Conservation (phyloP, 2,329 filamentous ascomycete genomes). For the Calonectria fujianensis region DNA sequence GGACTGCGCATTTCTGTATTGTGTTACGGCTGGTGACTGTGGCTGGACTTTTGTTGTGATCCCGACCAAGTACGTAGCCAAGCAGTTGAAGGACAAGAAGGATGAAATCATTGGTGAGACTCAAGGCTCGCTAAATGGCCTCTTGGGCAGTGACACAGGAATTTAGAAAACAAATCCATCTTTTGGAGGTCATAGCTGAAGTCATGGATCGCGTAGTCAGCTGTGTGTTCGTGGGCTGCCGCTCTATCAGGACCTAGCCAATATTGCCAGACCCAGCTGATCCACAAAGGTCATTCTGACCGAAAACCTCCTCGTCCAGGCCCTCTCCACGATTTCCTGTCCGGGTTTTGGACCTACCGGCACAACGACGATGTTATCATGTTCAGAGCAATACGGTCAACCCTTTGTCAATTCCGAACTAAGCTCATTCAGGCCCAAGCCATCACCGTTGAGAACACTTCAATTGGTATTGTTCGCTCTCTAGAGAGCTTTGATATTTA, state of each 20-base stretch:
- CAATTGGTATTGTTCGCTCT: not conserved
- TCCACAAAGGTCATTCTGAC: conserved; percentile 20
- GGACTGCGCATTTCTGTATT: conserved; percentile 6
- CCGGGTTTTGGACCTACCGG: conserved; percentile 3
- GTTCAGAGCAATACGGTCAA: not conserved
- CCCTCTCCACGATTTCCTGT: not conserved
- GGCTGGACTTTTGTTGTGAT: conserved; percentile 19
- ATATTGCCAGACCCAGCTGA: conserved; percentile 2
- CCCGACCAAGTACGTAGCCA: not conserved
- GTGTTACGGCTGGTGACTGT: not conserved
- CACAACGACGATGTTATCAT: conserved; percentile 12
- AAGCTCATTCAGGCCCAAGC: conserved; percentile 12
- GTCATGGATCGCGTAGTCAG: conserved; percentile 8
- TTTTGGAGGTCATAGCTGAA: conserved; percentile 7
- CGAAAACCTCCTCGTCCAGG: conserved; percentile 1
- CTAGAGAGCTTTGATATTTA: conserved; percentile 10
- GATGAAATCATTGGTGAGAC: conserved; percentile 13
- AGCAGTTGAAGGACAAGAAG: conserved; percentile 14
- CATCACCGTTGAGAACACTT: conserved; percentile 1
- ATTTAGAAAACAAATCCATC: conserved; percentile 6
- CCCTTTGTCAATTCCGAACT: conserved; percentile 12
- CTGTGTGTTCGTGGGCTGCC: conserved; percentile 11
- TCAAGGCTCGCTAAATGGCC: not conserved
- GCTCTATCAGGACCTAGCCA: not conserved
- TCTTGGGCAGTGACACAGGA: not conserved